These are phyloP conservation scores for Talaromyces albobiverticillius DNA, from an alignment of 2,329 filamentous ascomycete genomes.

Conservation along the genomic window DNA sequence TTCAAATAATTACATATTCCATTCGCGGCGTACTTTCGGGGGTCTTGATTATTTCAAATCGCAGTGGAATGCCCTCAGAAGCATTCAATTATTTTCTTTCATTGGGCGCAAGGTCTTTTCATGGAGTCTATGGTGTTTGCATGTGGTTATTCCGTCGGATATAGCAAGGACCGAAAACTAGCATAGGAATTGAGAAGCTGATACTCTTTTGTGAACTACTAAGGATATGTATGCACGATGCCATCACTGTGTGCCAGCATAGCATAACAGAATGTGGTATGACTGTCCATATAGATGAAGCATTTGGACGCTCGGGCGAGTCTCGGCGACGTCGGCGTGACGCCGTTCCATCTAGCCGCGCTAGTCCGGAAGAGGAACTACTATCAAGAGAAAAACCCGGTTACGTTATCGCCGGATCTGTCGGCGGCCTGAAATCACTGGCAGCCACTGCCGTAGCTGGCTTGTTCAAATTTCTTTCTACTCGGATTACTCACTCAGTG, in stretches of 20 bases:
- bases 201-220: too few species aligned
- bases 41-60: neutral
- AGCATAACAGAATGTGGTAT: too few species aligned
- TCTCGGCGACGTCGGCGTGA: neutral
- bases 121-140: constrained; percentile 13
- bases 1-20: neutral
- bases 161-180: neutral
- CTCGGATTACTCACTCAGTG: too few species aligned
- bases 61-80: neutral
- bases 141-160: neutral
- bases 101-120: neutral
- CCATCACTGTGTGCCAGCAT: too few species aligned
- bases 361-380: neutral
- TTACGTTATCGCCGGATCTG: too few species aligned
- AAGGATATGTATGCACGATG: too few species aligned
- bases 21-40: neutral
- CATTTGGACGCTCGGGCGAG: neutral
- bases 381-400: too few species aligned
- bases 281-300: too few species aligned
- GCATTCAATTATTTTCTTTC: neutral
- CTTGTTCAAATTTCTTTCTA: too few species aligned
- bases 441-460: too few species aligned
- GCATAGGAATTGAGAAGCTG: constrained; percentile 3
- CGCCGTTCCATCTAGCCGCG: too few species aligned
- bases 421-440: too few species aligned